Conservation (phyloP, 495 filamentous ascomycete genomes). For the Amphirosellinia nigrospora region DNA sequence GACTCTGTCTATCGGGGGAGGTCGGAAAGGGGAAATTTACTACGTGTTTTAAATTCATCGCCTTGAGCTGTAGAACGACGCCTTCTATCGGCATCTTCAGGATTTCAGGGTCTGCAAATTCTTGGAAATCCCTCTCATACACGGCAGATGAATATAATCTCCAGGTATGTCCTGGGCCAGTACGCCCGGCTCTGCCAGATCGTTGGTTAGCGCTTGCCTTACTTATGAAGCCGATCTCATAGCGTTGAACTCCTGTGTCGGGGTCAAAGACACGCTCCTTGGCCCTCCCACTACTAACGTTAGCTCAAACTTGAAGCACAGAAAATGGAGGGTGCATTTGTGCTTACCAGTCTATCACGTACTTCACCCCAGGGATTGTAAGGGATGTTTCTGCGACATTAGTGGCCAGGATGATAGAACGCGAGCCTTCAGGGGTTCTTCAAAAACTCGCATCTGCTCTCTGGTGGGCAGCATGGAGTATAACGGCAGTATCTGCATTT, state of each 20-base stretch:
- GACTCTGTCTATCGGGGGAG: slow-evolving; percentile 77
- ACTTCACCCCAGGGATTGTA: slow-evolving; percentile 94
- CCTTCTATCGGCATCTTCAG: slow-evolving; percentile 89
- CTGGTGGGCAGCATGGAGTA: slow-evolving; percentile 94
- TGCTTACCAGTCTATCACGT: slow-evolving; percentile 78
- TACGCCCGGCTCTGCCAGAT: slow-evolving; percentile 93
- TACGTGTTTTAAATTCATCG: slow-evolving; percentile 89
- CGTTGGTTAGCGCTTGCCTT: slow-evolving; percentile 95
- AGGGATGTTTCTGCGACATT: slow-evolving; percentile 97
- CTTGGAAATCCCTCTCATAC: slow-evolving; percentile 86
- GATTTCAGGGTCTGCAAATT: slow-evolving; percentile 89
- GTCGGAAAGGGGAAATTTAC: slow-evolving; percentile 98
- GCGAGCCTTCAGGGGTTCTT: slow-evolving; percentile 82
- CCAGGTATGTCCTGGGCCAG: slow-evolving; percentile 95
- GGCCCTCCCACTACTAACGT: slow-evolving; percentile 65
- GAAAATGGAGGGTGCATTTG: not conserved
- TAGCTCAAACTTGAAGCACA: slow-evolving; percentile 31
- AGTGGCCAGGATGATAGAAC: slow-evolving; percentile 90
- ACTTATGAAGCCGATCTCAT: slow-evolving; percentile 94
- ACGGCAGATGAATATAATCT: slow-evolving; percentile 91
- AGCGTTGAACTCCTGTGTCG: slow-evolving; percentile 89
- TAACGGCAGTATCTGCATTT: slow-evolving; percentile 85
- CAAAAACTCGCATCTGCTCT: slow-evolving; percentile 93
- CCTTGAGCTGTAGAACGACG: slow-evolving; percentile 92
- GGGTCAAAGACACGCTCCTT: slow-evolving; percentile 91